These are phyloP conservation scores for Jacaranda copaia DNA, from an alignment of 257 asterid genomes.

Conservation along the genomic window DNA sequence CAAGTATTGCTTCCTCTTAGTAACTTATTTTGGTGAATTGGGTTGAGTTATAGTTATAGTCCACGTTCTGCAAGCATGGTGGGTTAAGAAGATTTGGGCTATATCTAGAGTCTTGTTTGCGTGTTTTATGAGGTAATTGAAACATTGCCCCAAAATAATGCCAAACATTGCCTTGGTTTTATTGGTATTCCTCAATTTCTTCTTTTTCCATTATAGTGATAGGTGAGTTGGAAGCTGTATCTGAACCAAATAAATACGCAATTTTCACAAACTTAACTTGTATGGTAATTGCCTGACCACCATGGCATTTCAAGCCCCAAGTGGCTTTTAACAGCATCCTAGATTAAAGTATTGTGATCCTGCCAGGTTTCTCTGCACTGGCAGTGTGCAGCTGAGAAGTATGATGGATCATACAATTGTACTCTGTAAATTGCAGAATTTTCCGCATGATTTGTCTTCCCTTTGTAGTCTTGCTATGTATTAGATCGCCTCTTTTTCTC, in stretches of 20 bases:
- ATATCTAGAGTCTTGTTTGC: no score
- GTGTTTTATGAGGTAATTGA: no score
- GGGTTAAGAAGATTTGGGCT: not conserved
- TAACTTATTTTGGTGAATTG: constrained; percentile 6
- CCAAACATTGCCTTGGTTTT: not conserved
- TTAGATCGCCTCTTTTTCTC: not conserved
- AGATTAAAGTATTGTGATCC: constrained; percentile 66
- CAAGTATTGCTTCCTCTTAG: not conserved
- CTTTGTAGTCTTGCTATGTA: constrained; percentile 7
- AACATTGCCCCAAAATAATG: no score
- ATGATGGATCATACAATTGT: constrained; percentile 78
- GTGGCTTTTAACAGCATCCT: constrained; percentile 76
- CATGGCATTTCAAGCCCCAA: constrained; percentile 53
- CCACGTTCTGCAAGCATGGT: constrained; percentile 1
- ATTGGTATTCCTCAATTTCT: not conserved
- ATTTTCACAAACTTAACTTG: constrained; percentile 45
- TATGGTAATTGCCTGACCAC: constrained; percentile 40
- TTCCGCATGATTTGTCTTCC: constrained; percentile 9
- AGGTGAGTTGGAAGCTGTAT: constrained; percentile 64
- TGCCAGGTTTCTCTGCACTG: constrained; percentile 99
- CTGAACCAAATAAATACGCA: constrained; percentile 23
- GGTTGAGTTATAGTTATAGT: not conserved
- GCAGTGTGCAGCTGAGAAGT: constrained; percentile 99
- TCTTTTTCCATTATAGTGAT: not conserved
- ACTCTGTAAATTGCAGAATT: constrained; percentile 2